These are phyloP conservation scores for Botrytis cinerea DNA, from an alignment of 2,329 filamentous ascomycete genomes.

Conservation along the genomic window DNA sequence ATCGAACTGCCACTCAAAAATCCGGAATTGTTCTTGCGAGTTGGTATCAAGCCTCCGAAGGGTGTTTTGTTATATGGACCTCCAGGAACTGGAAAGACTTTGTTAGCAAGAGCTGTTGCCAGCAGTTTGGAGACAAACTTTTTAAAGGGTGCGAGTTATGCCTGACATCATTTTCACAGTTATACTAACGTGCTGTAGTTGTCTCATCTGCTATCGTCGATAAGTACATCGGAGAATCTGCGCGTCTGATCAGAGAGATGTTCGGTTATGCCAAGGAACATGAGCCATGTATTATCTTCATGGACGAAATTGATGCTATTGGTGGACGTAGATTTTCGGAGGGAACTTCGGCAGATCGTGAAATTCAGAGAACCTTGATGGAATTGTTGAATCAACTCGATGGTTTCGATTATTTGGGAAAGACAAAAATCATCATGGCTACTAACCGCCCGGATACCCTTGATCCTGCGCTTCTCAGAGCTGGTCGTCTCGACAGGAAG, in stretches of 20 bases:
- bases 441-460: slow-evolving; percentile 97
- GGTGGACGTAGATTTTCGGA: slow-evolving; percentile 95
- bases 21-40: slow-evolving; percentile 92
- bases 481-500: slow-evolving; percentile 92
- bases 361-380: slow-evolving; percentile 98
- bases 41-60: slow-evolving; percentile 98
- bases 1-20: slow-evolving; percentile 98
- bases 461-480: slow-evolving; percentile 87
- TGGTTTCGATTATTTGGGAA: slow-evolving; percentile 97
- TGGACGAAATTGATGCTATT: slow-evolving; percentile 99
- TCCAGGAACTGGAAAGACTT: slow-evolving; percentile 94
- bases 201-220: slow-evolving; percentile 99
- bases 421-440: slow-evolving; percentile 99
- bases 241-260: slow-evolving; percentile 97
- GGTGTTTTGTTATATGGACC: slow-evolving; percentile 95
- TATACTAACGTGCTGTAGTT: slow-evolving; percentile 55
- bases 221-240: slow-evolving; percentile 99
- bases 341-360: slow-evolving; percentile 94
- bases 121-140: slow-evolving; percentile 98
- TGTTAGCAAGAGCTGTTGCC: slow-evolving; percentile 90
- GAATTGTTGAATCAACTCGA: slow-evolving; percentile 98
- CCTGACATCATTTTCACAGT: slow-evolving; percentile 4
- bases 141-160: slow-evolving; percentile 71
- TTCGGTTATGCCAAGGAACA: slow-evolving; percentile 99
- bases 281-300: slow-evolving; percentile 99